Conservation (phyloP, 1,284 basidiomycete species). For the Cronartium quercuum region DNA sequence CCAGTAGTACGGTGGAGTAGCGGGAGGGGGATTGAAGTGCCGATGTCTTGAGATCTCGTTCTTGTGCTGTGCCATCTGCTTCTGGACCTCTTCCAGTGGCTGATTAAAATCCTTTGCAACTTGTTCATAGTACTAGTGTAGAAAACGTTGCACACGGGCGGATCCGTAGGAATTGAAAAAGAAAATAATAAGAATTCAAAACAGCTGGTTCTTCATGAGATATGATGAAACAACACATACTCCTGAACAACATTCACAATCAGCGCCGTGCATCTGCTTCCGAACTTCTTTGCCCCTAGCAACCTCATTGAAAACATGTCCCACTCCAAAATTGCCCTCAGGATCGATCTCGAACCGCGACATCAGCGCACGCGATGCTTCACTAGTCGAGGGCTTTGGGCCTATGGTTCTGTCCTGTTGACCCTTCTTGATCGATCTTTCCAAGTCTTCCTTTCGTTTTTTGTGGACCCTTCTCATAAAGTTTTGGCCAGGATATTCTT, state of each 20-base stretch:
- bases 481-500: slow-evolving; percentile 39
- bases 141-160: slow-evolving; percentile 43
- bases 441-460: slow-evolving; percentile 36
- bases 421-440: background rate
- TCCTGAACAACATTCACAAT: slow-evolving; percentile 76
- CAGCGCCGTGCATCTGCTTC: slow-evolving; percentile 63
- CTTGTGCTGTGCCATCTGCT: slow-evolving; percentile 55
- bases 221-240: slow-evolving; percentile 54
- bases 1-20: slow-evolving; percentile 30
- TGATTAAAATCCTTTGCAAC: slow-evolving; percentile 41
- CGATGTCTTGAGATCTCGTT: slow-evolving; percentile 73
- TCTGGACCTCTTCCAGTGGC: background rate
- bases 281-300: slow-evolving; percentile 64
- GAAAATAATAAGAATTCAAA: background rate
- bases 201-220: background rate
- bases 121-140: slow-evolving; percentile 40
- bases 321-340: slow-evolving; percentile 60
- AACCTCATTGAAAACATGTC: slow-evolving; percentile 67
- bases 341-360: slow-evolving; percentile 58
- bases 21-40: slow-evolving; percentile 33
- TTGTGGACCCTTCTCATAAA: slow-evolving; percentile 40
- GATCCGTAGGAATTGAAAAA: slow-evolving; percentile 61
- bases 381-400: background rate
- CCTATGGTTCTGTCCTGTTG: background rate
- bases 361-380: background rate